phyloP scores from a whole-genome alignment of 371 early-diverging fungal genomes.

The Amoeboaphelidium occidentale region DNA sequence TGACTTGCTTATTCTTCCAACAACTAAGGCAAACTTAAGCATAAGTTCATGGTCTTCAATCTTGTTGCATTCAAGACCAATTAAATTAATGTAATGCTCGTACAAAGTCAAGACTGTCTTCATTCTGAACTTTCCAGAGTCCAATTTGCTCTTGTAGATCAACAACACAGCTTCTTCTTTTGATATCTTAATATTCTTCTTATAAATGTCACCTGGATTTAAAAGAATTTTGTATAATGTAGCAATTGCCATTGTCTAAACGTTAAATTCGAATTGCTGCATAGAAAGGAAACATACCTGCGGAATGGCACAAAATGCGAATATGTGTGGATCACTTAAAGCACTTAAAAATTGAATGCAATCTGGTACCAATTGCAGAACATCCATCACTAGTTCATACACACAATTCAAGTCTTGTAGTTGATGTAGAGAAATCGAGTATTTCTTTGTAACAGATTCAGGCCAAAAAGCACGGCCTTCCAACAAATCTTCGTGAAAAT shows the following conservation, averaged over 20 bases:
- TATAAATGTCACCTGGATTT: slow-evolving; percentile 44
- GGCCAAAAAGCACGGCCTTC: slow-evolving; percentile 89
- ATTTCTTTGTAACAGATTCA: slow-evolving; percentile 45
- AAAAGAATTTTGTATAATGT: slow-evolving; percentile 61
- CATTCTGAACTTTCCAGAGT: no score
- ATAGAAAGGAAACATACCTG: slow-evolving; percentile 25
- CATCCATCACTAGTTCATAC: slow-evolving; percentile 63
- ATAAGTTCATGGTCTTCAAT: no score
- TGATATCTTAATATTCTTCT: slow-evolving; percentile 68
- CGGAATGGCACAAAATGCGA: slow-evolving; percentile 89
- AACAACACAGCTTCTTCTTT: slow-evolving; percentile 72
- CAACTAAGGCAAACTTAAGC: no score
- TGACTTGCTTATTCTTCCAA: no score
- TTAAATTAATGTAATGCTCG: no score
- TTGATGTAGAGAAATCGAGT: slow-evolving; percentile 24
- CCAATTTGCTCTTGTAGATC: slow-evolving; percentile 12
- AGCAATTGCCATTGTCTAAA: slow-evolving; percentile 78
- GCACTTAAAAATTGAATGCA: slow-evolving; percentile 54
- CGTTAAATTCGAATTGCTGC: slow-evolving; percentile 1
- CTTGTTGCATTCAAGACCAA: no score
- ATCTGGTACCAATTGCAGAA: slow-evolving; percentile 55
- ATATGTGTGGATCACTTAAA: slow-evolving; percentile 48
- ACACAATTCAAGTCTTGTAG: slow-evolving; percentile 37
- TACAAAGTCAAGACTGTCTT: no score
- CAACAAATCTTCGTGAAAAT: slow-evolving; percentile 61